Evolutionary conservation across 2,329 filamentous ascomycete genomes (phyloP).

Genomic region (Diaporthe longicolla): DNA sequence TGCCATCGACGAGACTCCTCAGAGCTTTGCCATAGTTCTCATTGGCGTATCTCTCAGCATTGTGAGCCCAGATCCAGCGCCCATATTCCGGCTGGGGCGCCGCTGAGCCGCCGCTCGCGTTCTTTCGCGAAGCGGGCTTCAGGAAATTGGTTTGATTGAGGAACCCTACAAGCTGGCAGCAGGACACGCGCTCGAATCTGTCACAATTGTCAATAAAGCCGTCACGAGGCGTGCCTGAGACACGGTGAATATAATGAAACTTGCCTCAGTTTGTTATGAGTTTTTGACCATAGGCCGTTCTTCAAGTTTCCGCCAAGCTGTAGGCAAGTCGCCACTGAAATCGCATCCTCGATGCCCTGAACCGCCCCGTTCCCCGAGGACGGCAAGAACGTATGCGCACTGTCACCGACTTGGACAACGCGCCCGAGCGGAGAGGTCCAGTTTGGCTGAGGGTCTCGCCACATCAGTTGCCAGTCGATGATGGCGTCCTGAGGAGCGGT

Average conservation of each 20-base stretch:
- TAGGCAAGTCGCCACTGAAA: conserved; percentile 54
- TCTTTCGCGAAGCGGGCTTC: conserved; percentile 43
- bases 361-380: conserved; percentile 57
- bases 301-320: conserved; percentile 58
- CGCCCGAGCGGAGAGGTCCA: conserved; percentile 52
- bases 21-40: conserved; percentile 35
- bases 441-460: conserved; percentile 49
- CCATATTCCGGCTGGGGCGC: conserved; percentile 35
- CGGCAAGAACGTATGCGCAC: conserved; percentile 57
- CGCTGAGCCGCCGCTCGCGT: conserved; percentile 24
- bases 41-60: conserved; percentile 40
- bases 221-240: neutral
- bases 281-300: conserved; percentile 46
- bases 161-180: conserved; percentile 43
- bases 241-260: neutral
- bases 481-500: conserved; percentile 46
- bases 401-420: conserved; percentile 56
- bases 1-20: conserved; percentile 20
- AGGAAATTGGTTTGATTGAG: conserved; percentile 44
- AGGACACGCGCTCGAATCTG: conserved; percentile 43
- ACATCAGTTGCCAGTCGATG: conserved; percentile 48
- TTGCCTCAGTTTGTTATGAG: conserved; percentile 37
- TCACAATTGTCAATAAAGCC: neutral
- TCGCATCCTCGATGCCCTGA: conserved; percentile 57
- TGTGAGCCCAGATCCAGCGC: conserved; percentile 47